phyloP scores from a whole-genome alignment of 2,329 filamentous ascomycete genomes.

The Diaporthe aspalathi region DNA sequence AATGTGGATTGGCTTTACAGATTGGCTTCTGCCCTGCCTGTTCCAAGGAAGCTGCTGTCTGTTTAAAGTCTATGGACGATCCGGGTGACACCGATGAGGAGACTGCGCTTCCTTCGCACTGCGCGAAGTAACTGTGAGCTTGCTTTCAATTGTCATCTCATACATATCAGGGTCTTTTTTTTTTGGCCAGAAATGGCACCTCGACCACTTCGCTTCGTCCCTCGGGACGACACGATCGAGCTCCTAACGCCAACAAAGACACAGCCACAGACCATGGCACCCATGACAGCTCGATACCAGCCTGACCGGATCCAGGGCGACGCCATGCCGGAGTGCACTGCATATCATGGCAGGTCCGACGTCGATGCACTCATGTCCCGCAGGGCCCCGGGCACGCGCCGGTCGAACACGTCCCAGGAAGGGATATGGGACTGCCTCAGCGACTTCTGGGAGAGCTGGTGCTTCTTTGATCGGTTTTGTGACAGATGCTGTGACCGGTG shows the following conservation, averaged over 20 bases:
- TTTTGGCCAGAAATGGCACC: neutral
- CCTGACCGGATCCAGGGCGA: neutral
- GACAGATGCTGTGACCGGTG: slow-evolving; percentile 11
- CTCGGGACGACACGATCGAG: slow-evolving; percentile 12
- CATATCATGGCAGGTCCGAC: slow-evolving; percentile 5
- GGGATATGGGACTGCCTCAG: slow-evolving; percentile 14
- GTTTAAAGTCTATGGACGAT: slow-evolving; percentile 3
- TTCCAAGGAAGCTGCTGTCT: neutral
- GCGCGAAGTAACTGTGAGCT: neutral
- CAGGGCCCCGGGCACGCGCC: neutral
- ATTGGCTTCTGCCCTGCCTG: neutral
- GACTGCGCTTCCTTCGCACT: neutral
- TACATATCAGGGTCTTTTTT: neutral
- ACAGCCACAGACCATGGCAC: neutral
- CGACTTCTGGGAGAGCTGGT: slow-evolving; percentile 31
- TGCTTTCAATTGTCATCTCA: neutral
- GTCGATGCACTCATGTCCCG: slow-evolving; percentile 4
- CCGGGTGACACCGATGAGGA: neutral
- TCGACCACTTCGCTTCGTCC: neutral
- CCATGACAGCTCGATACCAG: slow-evolving; percentile 1
- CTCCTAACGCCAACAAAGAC: slow-evolving; percentile 1
- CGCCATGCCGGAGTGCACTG: neutral
- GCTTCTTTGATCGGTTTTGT: slow-evolving; percentile 28
- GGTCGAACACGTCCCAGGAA: neutral
- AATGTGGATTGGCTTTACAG: slow-evolving; percentile 2